phyloP scores from a whole-genome alignment of 2,329 filamentous ascomycete species.

The Aspergillus sp. region DNA sequence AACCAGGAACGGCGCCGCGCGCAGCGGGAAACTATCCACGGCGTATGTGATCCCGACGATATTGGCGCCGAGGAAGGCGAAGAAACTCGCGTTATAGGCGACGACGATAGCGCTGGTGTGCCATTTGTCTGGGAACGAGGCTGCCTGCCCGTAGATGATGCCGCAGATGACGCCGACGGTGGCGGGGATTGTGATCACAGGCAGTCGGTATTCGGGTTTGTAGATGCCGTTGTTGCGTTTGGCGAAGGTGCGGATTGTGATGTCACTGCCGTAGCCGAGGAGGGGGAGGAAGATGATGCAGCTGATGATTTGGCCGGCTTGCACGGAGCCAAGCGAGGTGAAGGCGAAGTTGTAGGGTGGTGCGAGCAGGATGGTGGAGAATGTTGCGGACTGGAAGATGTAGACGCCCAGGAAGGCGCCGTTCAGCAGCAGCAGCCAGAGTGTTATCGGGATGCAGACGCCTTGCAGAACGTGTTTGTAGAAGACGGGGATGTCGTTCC shows the following conservation, averaged over 20 bases:
- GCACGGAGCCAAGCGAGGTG: conserved; percentile 8
- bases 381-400: conserved; percentile 11
- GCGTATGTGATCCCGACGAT: conserved; percentile 9
- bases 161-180: conserved; percentile 4
- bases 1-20: conserved; percentile 11
- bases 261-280: conserved; percentile 12
- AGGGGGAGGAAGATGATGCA: conserved; percentile 13
- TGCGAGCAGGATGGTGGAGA: conserved; percentile 5
- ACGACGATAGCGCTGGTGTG: conserved; percentile 8
- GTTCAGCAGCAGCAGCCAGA: conserved; percentile 13
- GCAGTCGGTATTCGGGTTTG: conserved; percentile 7
- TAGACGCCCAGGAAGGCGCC: conserved; percentile 14
- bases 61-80: conserved; percentile 7
- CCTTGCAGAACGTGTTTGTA: conserved; percentile 14
- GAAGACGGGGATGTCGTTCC: conserved; percentile 7
- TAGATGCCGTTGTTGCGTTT: neutral
- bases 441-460: conserved; percentile 10
- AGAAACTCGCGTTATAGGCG: conserved; percentile 10
- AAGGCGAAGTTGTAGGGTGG: conserved; percentile 8
- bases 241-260: conserved; percentile 1
- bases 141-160: conserved; percentile 10
- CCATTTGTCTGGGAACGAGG: neutral
- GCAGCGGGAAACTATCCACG: conserved; percentile 9
- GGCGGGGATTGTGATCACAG: conserved; percentile 1
- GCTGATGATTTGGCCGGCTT: conserved; percentile 11